These are phyloP conservation scores for Coemansia sp. DNA, from an alignment of 192 early-diverging fungal genomes.

Conservation along the genomic window DNA sequence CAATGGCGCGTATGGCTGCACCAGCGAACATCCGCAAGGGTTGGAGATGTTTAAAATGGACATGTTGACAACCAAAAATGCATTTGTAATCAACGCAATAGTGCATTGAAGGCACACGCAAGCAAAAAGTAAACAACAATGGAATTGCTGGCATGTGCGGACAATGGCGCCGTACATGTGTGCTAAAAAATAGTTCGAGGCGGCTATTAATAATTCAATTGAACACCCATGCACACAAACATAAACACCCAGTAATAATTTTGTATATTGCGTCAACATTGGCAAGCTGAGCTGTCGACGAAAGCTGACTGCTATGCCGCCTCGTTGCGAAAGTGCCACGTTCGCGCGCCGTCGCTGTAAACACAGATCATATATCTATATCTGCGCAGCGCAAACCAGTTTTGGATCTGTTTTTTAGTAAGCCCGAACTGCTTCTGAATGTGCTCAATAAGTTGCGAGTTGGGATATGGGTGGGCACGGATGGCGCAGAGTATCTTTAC, in stretches of 20 bases:
- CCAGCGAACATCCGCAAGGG: too few relatives aligned
- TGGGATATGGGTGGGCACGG: constrained; percentile 28
- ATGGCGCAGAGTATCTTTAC: constrained; percentile 17
- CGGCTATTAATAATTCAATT: background rate
- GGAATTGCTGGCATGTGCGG: background rate
- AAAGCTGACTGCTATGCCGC: background rate
- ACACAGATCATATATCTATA: constrained; percentile 21
- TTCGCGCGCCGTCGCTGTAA: constrained; percentile 4
- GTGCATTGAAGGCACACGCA: too few relatives aligned
- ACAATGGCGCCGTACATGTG: background rate
- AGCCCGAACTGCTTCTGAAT: constrained; percentile 10
- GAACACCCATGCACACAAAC: too few relatives aligned
- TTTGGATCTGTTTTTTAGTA: constrained; percentile 31
- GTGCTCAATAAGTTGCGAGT: background rate
- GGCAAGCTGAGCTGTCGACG: background rate
- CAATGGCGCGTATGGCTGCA: too few relatives aligned
- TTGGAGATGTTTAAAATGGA: too few relatives aligned
- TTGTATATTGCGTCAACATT: too few relatives aligned
- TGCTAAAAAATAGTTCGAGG: background rate
- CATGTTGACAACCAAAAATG: background rate
- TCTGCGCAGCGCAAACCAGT: constrained; percentile 45
- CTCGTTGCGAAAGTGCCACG: constrained; percentile 29
- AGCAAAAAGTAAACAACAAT: background rate
- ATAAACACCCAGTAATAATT: too few relatives aligned
- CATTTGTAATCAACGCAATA: background rate